phyloP scores from a whole-genome alignment of 2,329 filamentous ascomycete species.

The Fusarium bactridioides region DNA sequence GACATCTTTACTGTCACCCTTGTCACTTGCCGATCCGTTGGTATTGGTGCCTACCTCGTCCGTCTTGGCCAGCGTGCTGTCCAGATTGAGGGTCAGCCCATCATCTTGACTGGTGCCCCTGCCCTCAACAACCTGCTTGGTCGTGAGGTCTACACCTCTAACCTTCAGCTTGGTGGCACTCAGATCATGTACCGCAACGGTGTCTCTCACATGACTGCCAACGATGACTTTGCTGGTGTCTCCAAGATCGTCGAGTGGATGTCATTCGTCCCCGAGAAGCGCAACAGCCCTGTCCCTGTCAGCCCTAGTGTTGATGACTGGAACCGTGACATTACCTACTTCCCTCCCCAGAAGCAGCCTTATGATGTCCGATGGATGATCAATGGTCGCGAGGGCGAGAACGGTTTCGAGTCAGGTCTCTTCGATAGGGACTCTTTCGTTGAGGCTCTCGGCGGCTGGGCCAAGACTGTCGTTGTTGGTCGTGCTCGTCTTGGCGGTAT shows the following conservation, averaged over 20 bases:
- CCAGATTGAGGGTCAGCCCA: slow-evolving; percentile 98
- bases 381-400: slow-evolving; percentile 81
- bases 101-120: slow-evolving; percentile 96
- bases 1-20: slow-evolving; percentile 99
- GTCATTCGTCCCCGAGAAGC: slow-evolving; percentile 96
- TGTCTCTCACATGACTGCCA: slow-evolving; percentile 98
- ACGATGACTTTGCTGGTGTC: slow-evolving; percentile 96
- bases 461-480: slow-evolving; percentile 93
- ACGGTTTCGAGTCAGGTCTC: slow-evolving; percentile 81
- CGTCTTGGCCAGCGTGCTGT: slow-evolving; percentile 98
- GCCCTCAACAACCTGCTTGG: slow-evolving; percentile 98
- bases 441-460: slow-evolving; percentile 96
- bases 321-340: slow-evolving; percentile 92
- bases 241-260: slow-evolving; percentile 98
- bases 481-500: slow-evolving; percentile 97
- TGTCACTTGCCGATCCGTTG: slow-evolving; percentile 97
- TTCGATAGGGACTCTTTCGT: slow-evolving; percentile 98
- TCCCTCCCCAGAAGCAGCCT: slow-evolving; percentile 79
- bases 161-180: slow-evolving; percentile 98
- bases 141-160: slow-evolving; percentile 98
- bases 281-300: slow-evolving; percentile 91
- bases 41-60: slow-evolving; percentile 98
- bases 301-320: slow-evolving; percentile 84
- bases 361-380: slow-evolving; percentile 97
- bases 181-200: slow-evolving; percentile 99